Percentiles rank a stretch among this genome's conserved stretches.
phyloP scores from a whole-genome alignment of 2,329 filamentous ascomycete genomes.

The Orbilia blumenaviensis region DNA sequence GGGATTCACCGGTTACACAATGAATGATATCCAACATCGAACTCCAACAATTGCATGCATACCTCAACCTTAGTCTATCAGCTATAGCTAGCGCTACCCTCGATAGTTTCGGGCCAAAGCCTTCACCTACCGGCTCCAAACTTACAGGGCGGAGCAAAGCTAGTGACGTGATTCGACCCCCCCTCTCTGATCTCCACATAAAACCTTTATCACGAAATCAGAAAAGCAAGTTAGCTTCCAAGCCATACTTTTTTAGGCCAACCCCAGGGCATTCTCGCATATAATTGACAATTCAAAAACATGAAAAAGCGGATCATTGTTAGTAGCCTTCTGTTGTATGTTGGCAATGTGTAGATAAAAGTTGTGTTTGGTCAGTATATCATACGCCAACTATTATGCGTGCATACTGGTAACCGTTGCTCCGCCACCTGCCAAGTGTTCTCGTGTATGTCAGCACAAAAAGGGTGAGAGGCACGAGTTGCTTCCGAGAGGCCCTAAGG shows the following conservation, averaged over 20 bases:
- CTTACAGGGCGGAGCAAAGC: neutral
- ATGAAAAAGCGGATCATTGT: neutral
- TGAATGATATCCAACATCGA: neutral
- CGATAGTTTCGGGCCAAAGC: neutral
- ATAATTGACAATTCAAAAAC: neutral
- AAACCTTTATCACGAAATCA: neutral
- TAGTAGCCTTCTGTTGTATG: no score
- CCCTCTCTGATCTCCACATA: neutral
- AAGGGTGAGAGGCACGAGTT: neutral
- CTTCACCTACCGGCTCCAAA: neutral
- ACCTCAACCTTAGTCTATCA: neutral
- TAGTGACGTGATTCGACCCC: constrained; percentile 1
- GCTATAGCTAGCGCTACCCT: neutral
- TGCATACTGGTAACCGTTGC: neutral
- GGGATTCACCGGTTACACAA: neutral
- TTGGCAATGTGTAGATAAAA: neutral
- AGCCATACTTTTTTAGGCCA: neutral
- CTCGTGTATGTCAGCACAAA: constrained; percentile 1
- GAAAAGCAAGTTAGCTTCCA: neutral
- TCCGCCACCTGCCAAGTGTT: constrained; percentile 12
- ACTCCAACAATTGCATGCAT: neutral
- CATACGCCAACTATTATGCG: neutral
- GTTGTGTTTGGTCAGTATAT: neutral
- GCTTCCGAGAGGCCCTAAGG: neutral
- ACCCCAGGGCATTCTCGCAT: neutral